phyloP scores from a whole-genome alignment of 1,284 basidiomycete species.

The Fistulina hepatica region DNA sequence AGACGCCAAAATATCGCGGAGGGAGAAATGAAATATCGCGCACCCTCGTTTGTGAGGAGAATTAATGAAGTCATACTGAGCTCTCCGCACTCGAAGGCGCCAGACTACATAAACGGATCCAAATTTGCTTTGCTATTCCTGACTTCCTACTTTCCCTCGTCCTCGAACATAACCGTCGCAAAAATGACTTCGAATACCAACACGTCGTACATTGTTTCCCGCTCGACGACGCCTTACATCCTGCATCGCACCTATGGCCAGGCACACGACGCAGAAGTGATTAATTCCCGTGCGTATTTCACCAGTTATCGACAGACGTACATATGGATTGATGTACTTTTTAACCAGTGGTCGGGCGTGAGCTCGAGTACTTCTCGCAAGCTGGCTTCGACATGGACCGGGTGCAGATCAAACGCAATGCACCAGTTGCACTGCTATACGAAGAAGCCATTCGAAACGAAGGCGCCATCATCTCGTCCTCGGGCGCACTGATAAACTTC shows the following conservation, averaged over 20 bases:
- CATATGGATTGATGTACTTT: constrained; percentile 7
- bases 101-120: too few relatives aligned
- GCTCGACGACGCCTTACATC: constrained; percentile 79
- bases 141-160: too few relatives aligned
- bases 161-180: too few relatives aligned
- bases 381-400: constrained; percentile 98
- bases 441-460: constrained; percentile 98
- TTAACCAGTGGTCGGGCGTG: constrained; percentile 78
- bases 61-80: too few relatives aligned
- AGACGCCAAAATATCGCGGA: too few relatives aligned
- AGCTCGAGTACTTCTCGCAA: constrained; percentile 97
- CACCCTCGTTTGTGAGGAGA: too few relatives aligned
- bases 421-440: constrained; percentile 90
- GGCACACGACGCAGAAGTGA: constrained; percentile 50
- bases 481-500: constrained; percentile 98
- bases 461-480: constrained; percentile 94
- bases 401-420: constrained; percentile 88
- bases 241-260: constrained; percentile 76
- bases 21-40: too few relatives aligned
- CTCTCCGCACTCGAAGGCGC: too few relatives aligned
- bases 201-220: too few relatives aligned
- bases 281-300: constrained; percentile 42
- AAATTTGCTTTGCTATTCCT: too few relatives aligned
- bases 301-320: constrained; percentile 4
- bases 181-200: too few relatives aligned